Base-by-base conservation (phyloP, 208 protist species). In the Wallacemonas collosoma region DNA sequence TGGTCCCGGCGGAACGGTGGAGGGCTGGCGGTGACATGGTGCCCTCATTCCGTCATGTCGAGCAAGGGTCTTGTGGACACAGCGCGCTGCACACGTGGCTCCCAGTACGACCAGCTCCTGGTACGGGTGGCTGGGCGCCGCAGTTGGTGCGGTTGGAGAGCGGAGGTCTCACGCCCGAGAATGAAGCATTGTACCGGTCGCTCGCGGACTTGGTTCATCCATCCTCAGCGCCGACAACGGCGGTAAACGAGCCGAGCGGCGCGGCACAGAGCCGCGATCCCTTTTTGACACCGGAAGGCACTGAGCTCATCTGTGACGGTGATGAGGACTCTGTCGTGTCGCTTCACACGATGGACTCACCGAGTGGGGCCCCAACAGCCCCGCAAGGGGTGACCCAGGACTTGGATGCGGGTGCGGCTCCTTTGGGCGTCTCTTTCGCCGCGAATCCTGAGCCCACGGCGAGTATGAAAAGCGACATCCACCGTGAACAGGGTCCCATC, bases 271-370 rank as follows among this genome's bases (percentile, higher is more conserved):
- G 41, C 43, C 43, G 43, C 40, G 60, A 65, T 51, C 60, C 60
- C 3, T 65, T 65, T 41, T 39, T 65, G 60, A 65, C 60, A n/a
- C 60, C 60, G 6, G 60, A 65, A 17, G 43, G 43, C 41, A 65
- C 43, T 8, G 40, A 54, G 43, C 14, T 17, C 43, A 67, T 67
- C 14, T 54, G 35, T 2, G 64, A 57, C 51, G 48, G 57, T 12
- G 64, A 56, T 3, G 64, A 48, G 7, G 40, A 44, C 4, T 65
- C 60, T 4, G 60, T 65, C 15, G 60, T 65, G 12, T 65, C 60
- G 12, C 41, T 65, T 11, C 41, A 8, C 58, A 44, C 40, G 6
- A 12, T 40, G 6, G 58, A 64, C 58, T 64, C 58, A 26, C 14
- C 58, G 58, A 64, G 12, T 26, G 26, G 26, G 26, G 26, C 26